A percentile compares a stretch with the other conserved stretches of the same genome.
phyloP scores from a whole-genome alignment of 202 grass and related monocot species.

The Panicum virgatum region DNA sequence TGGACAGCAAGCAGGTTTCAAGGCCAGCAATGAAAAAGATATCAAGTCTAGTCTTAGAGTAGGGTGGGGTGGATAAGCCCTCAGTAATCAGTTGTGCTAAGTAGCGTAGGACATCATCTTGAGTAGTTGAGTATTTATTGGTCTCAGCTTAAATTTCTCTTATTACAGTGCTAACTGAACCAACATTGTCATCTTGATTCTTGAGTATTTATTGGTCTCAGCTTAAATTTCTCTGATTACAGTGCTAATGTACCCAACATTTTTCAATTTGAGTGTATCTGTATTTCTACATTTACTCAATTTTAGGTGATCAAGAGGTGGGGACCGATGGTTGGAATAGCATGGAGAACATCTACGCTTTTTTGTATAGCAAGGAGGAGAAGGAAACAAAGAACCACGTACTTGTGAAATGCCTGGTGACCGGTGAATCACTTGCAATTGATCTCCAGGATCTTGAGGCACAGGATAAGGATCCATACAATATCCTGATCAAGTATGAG shows the following conservation, averaged over 20 bases:
- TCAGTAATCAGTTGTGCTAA: no score
- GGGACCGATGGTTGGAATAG: conserved; percentile 81
- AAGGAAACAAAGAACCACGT: conserved; percentile 57
- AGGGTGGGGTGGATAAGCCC: no score
- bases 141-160: no score
- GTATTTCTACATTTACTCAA: neutral
- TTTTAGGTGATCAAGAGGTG: conserved; percentile 71
- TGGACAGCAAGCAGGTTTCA: neutral
- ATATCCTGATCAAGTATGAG: conserved; percentile 77
- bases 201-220: neutral
- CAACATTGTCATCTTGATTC: no score
- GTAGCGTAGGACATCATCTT: no score
- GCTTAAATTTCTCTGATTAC: neutral
- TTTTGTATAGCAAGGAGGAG: conserved; percentile 76
- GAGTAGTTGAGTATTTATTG: no score
- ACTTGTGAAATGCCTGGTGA: conserved; percentile 74
- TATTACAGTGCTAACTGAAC: no score
- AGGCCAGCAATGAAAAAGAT: neutral
- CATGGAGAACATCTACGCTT: conserved; percentile 70
- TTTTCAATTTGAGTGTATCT: neutral
- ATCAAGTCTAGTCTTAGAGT: neutral
- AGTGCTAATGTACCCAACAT: neutral
- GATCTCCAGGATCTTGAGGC: conserved; percentile 67
- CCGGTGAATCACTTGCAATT: conserved; percentile 58
- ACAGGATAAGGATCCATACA: conserved; percentile 45